Percentiles rank a stretch among this genome's conserved stretches.
Evolutionary conservation across 2,329 filamentous ascomycete species (phyloP).

Genomic region (Byssochlamys sp.): DNA sequence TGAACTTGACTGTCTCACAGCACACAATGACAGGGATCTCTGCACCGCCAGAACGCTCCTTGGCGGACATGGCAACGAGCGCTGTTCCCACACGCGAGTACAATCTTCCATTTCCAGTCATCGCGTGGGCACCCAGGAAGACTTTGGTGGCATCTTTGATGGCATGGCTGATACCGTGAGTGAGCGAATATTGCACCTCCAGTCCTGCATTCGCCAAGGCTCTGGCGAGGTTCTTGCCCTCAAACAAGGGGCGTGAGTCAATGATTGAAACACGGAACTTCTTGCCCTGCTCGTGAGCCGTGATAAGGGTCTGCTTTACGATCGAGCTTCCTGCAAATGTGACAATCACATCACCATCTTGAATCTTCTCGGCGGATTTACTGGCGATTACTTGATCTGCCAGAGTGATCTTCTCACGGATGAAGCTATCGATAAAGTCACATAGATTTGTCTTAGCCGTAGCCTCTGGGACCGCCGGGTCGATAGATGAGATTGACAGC

Average conservation of each 20-base stretch:
- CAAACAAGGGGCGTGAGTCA: constrained; percentile 63
- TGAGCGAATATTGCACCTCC: constrained; percentile 69
- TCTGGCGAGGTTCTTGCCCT: constrained; percentile 62
- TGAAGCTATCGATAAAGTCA: constrained; percentile 76
- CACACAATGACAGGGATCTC: constrained; percentile 77
- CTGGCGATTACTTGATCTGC: constrained; percentile 78
- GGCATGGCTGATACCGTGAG: constrained; percentile 66
- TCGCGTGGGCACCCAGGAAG: constrained; percentile 79
- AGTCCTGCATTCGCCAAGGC: constrained; percentile 61
- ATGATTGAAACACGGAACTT: constrained; percentile 76
- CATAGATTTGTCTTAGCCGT: constrained; percentile 71
- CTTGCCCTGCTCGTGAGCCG: constrained; percentile 60
- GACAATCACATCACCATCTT: constrained; percentile 69
- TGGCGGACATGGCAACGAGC: constrained; percentile 73
- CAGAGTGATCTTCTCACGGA: constrained; percentile 78
- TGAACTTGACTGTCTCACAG: constrained; percentile 92
- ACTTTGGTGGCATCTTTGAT: constrained; percentile 63
- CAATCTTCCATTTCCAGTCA: constrained; percentile 88
- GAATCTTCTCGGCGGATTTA: constrained; percentile 65
- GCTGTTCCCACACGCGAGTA: constrained; percentile 83
- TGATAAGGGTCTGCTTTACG: constrained; percentile 70
- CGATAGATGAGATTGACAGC: constrained; percentile 79
- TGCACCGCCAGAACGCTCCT: constrained; percentile 45
- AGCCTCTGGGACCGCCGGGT: constrained; percentile 71
- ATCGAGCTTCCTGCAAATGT: constrained; percentile 80